Evolutionary conservation across 2,329 filamentous ascomycete genomes (phyloP), one percentile per base, ranked within the genome.

Genomic region (Alternaria arborescens): DNA sequence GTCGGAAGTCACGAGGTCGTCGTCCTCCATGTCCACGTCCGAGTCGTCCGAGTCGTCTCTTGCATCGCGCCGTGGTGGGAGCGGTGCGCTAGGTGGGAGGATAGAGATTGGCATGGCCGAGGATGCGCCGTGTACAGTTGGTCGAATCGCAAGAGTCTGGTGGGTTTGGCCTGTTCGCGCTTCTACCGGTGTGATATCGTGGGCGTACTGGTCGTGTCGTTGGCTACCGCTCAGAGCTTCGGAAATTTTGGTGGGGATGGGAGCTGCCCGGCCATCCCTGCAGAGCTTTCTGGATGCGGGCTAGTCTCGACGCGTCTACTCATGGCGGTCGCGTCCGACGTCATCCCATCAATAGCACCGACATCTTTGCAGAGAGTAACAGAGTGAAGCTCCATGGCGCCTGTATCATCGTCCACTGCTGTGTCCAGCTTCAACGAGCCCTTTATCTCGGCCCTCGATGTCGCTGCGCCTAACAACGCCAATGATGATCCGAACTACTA

Each of bases 71-170:
- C 62, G 70, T 18, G 68, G 68, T 48, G 70, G 67, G 60, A 69
- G 61, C 51, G 77, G 66, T 62, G 75, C 71, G 47, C 80, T 78
- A 8, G 87, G 87, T 7, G 86, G 80, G 32, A 87, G 79, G 66
- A 89, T 88, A 6, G 85, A 85, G 64, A 89, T 85, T 18, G 85
- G 83, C 87, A 89, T 89, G 52, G 55, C 75, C 65, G 50, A 40
- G 26, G 48, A n/a, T 56, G 40, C 43, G 46, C 52, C 0, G 24
- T 52, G 16, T 56, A n/a, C 3, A 22, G n/a, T 14, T 32, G 14
- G 8, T 24, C 24, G 16, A 43, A 22, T 14, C 36, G 12, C n/a
- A 8, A n/a, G 28, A 32, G 26, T 43, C 6, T 5, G n/a, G 24
- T 32, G 8, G 44, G 7, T n/a, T 22, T 22, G 14, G 20, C 16